A percentile compares a stretch with the other conserved stretches of the same genome.
Evolutionary conservation across 176 grass and related monocot species (phyloP).

Genomic region (Luzula sylvatica): DNA sequence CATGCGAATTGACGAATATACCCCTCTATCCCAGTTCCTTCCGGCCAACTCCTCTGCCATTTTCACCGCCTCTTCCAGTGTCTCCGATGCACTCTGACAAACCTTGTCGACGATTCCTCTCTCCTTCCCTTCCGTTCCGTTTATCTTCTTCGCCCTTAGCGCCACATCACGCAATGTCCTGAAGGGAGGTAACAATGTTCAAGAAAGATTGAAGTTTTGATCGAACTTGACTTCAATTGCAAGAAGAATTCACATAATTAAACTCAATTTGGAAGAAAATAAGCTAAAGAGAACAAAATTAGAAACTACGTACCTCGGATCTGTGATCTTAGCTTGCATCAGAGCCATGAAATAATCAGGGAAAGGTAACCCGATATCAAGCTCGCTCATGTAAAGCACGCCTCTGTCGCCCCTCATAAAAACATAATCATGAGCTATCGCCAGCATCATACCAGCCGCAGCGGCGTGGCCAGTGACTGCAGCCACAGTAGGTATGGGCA

Average conservation of each 20-base stretch:
- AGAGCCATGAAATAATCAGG: constrained; percentile 45
- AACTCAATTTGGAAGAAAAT: background rate
- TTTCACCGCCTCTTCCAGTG: constrained; percentile 47
- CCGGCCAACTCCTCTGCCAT: constrained; percentile 64
- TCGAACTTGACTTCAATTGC: background rate
- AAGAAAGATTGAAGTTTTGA: background rate
- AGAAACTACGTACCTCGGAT: constrained; percentile 10
- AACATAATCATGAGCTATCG: constrained; percentile 75
- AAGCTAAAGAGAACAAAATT: background rate
- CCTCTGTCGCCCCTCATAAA: constrained; percentile 76
- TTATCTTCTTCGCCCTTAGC: constrained; percentile 40
- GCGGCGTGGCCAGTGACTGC: constrained; percentile 74
- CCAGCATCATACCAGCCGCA: constrained; percentile 48
- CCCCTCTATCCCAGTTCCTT: constrained; percentile 65
- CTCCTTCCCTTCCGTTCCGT: constrained; percentile 43
- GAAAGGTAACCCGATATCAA: constrained; percentile 73
- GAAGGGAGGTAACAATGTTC: background rate
- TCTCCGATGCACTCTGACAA: constrained; percentile 34
- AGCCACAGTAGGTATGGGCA: constrained; percentile 84
- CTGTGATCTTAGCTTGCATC: constrained; percentile 56
- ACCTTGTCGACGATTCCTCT: constrained; percentile 54
- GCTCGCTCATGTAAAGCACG: constrained; percentile 90
- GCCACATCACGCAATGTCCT: constrained; percentile 47
- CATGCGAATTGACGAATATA: constrained; percentile 55
- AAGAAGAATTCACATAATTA: background rate